A percentile compares a stretch with the other conserved stretches of the same genome.
These are phyloP conservation scores for Porphyrellus cyaneotinctus DNA, from an alignment of 768 basidiomycete species.

Conservation along the genomic window DNA sequence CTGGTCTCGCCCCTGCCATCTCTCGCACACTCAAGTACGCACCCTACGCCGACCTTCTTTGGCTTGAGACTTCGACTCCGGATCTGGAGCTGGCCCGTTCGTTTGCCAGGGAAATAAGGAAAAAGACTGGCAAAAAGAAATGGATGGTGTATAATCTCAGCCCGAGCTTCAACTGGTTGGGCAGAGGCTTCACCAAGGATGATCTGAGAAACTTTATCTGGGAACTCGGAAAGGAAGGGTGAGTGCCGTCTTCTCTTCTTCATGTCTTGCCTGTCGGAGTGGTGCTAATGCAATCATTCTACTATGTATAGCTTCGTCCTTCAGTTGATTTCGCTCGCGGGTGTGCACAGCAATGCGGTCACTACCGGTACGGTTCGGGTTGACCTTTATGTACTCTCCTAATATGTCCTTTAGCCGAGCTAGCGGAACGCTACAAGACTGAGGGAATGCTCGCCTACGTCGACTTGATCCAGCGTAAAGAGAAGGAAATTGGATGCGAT, in stretches of 20 bases:
- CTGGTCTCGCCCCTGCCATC: conserved; percentile 79
- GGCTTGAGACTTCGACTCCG: conserved; percentile 92
- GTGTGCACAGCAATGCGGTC: conserved; percentile 82
- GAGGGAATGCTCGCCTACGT: conserved; percentile 95
- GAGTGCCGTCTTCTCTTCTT: conserved; percentile 13
- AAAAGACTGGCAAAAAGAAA: conserved; percentile 56
- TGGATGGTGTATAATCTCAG: conserved; percentile 92
- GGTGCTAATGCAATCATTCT: conserved; percentile 4
- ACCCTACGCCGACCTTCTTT: conserved; percentile 84
- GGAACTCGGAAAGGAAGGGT: conserved; percentile 90
- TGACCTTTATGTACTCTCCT: background rate
- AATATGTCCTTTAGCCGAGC: conserved; percentile 51
- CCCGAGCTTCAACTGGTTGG: conserved; percentile 92
- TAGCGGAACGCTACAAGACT: conserved; percentile 73
- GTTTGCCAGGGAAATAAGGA: conserved; percentile 73
- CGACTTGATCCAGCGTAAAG: conserved; percentile 80
- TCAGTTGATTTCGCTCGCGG: conserved; percentile 85
- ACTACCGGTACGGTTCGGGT: conserved; percentile 53
- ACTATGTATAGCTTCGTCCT: conserved; percentile 65
- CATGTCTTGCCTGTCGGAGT: background rate
- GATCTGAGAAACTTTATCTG: conserved; percentile 84
- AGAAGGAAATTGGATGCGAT: conserved; percentile 84
- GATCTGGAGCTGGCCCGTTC: conserved; percentile 73
- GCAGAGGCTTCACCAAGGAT: conserved; percentile 69
- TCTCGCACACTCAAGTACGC: conserved; percentile 77